These are phyloP conservation scores for Diversispora eburnea DNA, from an alignment of 192 early-diverging fungal species.

Conservation along the genomic window DNA sequence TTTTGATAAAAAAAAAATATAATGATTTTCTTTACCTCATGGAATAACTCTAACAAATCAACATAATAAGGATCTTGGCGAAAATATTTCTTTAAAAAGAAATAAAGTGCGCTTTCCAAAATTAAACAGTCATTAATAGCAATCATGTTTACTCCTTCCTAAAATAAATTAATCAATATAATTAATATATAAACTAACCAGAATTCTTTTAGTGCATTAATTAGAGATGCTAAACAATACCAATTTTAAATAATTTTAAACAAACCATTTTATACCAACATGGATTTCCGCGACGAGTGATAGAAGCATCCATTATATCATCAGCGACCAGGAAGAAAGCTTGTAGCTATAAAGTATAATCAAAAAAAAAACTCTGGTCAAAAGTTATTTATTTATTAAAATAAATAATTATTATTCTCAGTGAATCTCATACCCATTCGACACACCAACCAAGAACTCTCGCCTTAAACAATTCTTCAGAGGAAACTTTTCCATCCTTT, in stretches of 20 bases:
- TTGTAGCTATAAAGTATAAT: conserved; percentile 69
- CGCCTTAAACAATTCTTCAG: conserved; percentile 81
- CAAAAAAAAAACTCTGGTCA: not conserved
- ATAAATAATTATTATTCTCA: not conserved
- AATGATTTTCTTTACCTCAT: conserved; percentile 56
- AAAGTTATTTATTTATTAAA: not conserved
- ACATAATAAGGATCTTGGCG: conserved; percentile 78
- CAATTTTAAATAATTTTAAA: conserved; percentile 3
- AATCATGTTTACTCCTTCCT: conserved; percentile 75
- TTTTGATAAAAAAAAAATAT: not conserved
- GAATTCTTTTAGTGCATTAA: too few species aligned
- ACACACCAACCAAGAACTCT: conserved; percentile 92
- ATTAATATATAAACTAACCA: not conserved
- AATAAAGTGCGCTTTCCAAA: conserved; percentile 88
- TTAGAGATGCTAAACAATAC: not conserved
- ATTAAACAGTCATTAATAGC: conserved; percentile 98
- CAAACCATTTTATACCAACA: conserved; percentile 87
- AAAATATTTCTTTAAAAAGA: conserved; percentile 94
- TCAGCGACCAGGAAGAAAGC: conserved; percentile 98
- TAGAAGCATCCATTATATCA: conserved; percentile 97
- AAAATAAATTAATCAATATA: not conserved
- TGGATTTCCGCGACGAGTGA: conserved; percentile 93
- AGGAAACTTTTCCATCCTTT: conserved; percentile 65
- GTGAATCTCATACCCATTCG: conserved; percentile 66
- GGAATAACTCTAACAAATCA: conserved; percentile 90